A percentile compares a stretch with the other conserved stretches of the same genome.
Evolutionary conservation across 345 rosid species (phyloP).

Genomic region (Raphanus raphanistrum): DNA sequence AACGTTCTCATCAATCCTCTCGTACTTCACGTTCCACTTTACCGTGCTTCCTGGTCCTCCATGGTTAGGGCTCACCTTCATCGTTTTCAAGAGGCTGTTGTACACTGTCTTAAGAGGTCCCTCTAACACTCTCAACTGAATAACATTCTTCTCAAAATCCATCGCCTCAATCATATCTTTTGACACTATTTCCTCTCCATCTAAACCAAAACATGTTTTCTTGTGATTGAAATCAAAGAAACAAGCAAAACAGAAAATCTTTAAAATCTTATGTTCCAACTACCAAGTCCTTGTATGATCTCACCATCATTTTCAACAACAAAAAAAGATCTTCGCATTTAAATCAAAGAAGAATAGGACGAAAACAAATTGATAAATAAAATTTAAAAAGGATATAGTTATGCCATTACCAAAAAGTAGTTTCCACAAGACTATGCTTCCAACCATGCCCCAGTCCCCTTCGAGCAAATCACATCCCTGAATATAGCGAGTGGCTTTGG

Average conservation of each 20-base stretch:
- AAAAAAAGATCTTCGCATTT: neutral
- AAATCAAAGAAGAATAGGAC: neutral
- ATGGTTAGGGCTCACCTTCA: constrained; percentile 21
- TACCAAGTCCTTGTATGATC: neutral
- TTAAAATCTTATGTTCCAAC: neutral
- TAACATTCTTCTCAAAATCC: constrained; percentile 10
- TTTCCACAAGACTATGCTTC: constrained; percentile 17
- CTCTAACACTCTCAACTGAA: neutral
- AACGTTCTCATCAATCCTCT: constrained; percentile 1
- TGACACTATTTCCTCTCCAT: constrained; percentile 21
- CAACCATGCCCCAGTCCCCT: neutral
- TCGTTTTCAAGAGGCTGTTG: constrained; percentile 22
- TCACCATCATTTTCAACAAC: neutral
- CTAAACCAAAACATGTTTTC: neutral
- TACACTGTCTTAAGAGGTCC: constrained; percentile 14
- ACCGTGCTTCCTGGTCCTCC: neutral
- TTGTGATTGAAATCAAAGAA: neutral
- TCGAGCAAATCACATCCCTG: neutral
- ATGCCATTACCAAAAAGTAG: constrained; percentile 3
- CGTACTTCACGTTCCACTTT: constrained; percentile 32
- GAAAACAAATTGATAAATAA: neutral
- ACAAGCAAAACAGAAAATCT: neutral
- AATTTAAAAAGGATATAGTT: neutral
- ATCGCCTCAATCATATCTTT: constrained; percentile 20
- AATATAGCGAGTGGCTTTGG: neutral